Conservation (phyloP, 2,329 filamentous ascomycete genomes). For the Immersiporthe knoxdaviesiana region DNA sequence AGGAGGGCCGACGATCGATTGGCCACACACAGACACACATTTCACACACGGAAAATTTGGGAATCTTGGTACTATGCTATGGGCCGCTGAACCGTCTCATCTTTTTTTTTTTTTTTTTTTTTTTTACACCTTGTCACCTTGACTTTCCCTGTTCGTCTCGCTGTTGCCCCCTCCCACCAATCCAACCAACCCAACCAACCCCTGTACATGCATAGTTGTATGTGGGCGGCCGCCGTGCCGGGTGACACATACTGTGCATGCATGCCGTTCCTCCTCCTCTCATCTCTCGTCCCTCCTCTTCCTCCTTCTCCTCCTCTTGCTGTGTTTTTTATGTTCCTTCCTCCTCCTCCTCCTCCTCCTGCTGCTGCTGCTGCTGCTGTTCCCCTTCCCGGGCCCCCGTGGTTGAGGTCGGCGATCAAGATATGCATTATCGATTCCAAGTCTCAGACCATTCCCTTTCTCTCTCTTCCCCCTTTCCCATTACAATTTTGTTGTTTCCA, state of each 20-base stretch:
- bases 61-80: constrained; percentile 5
- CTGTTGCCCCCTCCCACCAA: background rate
- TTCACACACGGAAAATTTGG: background rate
- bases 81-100: background rate
- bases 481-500: background rate
- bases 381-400: background rate
- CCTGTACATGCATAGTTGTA: background rate
- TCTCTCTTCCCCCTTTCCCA: background rate
- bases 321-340: too few species aligned
- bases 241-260: background rate
- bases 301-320: background rate
- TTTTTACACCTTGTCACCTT: background rate
- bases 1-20: too few species aligned
- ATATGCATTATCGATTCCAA: background rate
- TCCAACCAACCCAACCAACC: too few species aligned
- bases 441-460: background rate
- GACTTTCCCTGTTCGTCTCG: background rate
- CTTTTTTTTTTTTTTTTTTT: background rate
- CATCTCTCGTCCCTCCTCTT: background rate
- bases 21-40: too few species aligned
- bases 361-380: too few species aligned
- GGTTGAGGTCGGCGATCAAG: background rate
- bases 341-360: too few species aligned
- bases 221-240: background rate
- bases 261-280: background rate